Base-by-base conservation (phyloP, 352 stramenopile genomes). In the Plasmopara viticola region DNA sequence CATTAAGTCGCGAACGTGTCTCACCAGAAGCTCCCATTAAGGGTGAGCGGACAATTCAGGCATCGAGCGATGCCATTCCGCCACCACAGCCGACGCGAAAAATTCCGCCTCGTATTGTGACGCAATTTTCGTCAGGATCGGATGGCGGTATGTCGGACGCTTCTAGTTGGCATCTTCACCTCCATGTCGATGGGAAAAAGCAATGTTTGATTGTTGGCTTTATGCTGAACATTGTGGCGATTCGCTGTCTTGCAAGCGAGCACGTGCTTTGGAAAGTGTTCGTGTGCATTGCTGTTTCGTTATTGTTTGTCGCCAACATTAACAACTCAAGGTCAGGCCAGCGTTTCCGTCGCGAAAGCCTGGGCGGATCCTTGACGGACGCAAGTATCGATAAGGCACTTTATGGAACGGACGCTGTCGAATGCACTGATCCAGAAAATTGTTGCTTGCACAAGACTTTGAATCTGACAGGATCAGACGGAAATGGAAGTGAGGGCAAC, bases 121-220 rank as follows among this genome's bases (percentile, higher is more conserved):
- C 68, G 29, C 58, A 68, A n/a, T 69, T 74, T 10, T 55, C 64
- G 5, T 53, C 46, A 4, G 49, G 34, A 41, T 28, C 51, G 17
- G 49, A 78, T 43, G 40, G 54, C 41, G 20, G 53, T 55, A 9
- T 52, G 44, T 17, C 60, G 13, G 31, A 45, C 14, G 39, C 55
- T 43, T 78, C 70, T 4, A 64, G 57, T 8, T 90, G 76, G 74
- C 55, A 71, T 35, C 59, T 90, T 2, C 55, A 87, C 15, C 29
- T 90, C 40, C 64, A 66, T 0, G 54, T 87, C 2, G 77, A 87
- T 44, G 79, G 79, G 9, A 76, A 65, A 25, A 85, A 90, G 51
- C 74, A 83, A 50, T 90, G 77, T 43, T 55, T 87, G 28, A 90
- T 90, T 51, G 61, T 86, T 4, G 74, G 79, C 20, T 86, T 90